A percentile compares a stretch with the other conserved stretches of the same genome.
phyloP scores from a whole-genome alignment of 257 asterid genomes.

The Solanum infundibuliforme region DNA sequence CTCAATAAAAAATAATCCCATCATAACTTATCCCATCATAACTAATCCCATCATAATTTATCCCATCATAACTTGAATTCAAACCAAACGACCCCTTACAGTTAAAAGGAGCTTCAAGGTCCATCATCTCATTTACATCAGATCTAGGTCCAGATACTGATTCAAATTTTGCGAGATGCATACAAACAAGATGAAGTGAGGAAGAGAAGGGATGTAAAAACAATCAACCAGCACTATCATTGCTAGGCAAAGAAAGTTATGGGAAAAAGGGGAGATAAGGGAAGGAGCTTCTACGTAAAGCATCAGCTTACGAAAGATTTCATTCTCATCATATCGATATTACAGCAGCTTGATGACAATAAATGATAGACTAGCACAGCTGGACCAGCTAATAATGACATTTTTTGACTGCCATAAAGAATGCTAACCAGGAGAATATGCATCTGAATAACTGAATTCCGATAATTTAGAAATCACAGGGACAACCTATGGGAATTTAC shows the following conservation, averaged over 20 bases:
- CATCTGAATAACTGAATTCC: background rate
- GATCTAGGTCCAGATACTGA: background rate
- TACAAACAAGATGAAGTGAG: background rate
- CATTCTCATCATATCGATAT: background rate
- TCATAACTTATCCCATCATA: too few relatives aligned
- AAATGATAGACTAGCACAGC: background rate
- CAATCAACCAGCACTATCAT: background rate
- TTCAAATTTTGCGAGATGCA: background rate
- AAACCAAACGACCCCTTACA: too few relatives aligned
- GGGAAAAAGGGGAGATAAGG: background rate
- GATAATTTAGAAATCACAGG: background rate
- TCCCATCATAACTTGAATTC: too few relatives aligned
- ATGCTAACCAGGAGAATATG: background rate
- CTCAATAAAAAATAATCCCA: too few relatives aligned
- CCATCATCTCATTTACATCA: background rate
- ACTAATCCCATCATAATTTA: too few relatives aligned
- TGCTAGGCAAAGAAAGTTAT: background rate
- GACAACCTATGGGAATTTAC: constrained; percentile 12
- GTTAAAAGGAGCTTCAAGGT: background rate
- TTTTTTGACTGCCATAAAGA: background rate
- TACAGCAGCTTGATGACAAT: background rate
- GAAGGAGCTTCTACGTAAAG: background rate
- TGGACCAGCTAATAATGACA: background rate
- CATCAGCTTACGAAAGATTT: background rate
- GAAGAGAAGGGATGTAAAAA: background rate